Percentiles rank a stretch among this genome's conserved stretches.
Conservation (phyloP, 169 alveolate genomes). For the Plasmodium berghei region DNA sequence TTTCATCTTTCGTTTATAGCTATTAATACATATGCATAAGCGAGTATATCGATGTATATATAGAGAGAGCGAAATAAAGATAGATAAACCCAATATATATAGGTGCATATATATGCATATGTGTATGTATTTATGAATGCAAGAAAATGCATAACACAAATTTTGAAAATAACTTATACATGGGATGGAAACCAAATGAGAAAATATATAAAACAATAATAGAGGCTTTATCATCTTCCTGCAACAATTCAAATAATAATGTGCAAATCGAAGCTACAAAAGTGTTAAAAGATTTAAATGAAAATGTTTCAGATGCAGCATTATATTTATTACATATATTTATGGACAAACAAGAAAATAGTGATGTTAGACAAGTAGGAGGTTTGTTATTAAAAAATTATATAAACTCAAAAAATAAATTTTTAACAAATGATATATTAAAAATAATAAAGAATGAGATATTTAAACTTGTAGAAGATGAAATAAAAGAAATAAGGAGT, state of each 20-base stretch:
- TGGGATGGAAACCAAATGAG: constrained; percentile 76
- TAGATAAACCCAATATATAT: background rate
- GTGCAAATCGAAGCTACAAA: constrained; percentile 72
- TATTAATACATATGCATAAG: background rate
- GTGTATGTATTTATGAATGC: constrained; percentile 43
- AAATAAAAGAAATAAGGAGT: constrained; percentile 79
- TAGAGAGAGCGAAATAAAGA: background rate
- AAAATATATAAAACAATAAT: constrained; percentile 57
- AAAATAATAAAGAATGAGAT: constrained; percentile 72
- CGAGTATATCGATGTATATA: background rate
- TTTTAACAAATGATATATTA: constrained; percentile 72
- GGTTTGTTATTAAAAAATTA: constrained; percentile 85
- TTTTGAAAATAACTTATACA: constrained; percentile 51
- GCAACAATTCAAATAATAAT: constrained; percentile 59
- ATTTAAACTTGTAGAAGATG: constrained; percentile 71
- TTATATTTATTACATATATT: constrained; percentile 60
- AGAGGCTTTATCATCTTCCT: constrained; percentile 43
- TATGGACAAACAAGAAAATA: constrained; percentile 65
- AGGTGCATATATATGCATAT: constrained; percentile 14
- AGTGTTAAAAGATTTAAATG: constrained; percentile 66
- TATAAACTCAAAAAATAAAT: constrained; percentile 75
- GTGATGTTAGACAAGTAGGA: constrained; percentile 86
- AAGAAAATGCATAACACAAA: constrained; percentile 66
- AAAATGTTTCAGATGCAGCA: constrained; percentile 77
- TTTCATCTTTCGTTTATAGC: background rate